Conservation (phyloP, 768 basidiomycete species). For the Suillus sp. region DNA sequence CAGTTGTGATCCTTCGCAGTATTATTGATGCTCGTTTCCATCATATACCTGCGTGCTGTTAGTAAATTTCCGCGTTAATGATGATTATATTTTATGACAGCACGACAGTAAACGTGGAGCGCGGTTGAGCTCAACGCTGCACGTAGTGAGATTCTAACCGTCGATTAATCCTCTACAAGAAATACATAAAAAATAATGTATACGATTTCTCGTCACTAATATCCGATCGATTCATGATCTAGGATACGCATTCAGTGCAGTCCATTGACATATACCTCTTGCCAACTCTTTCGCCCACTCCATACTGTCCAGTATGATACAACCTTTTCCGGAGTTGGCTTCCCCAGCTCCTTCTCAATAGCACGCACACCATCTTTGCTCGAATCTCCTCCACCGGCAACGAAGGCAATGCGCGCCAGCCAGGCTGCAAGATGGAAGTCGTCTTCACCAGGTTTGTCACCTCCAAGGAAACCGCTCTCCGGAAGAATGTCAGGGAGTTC, state of each 20-base stretch:
- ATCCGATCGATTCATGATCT: not conserved
- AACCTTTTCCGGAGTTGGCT: conserved; percentile 40
- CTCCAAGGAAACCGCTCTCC: conserved; percentile 48
- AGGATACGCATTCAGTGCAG: conserved; percentile 38
- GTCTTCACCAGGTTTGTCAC: conserved; percentile 49
- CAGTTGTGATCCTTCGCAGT: not conserved
- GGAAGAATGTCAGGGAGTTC: conserved; percentile 45
- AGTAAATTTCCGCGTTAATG: not conserved
- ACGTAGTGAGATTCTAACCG: not conserved
- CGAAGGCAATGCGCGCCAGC: conserved; percentile 48
- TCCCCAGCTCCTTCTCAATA: conserved; percentile 43
- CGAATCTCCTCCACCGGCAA: conserved; percentile 35
- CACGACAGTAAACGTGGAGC: not conserved
- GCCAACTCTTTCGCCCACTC: conserved; percentile 47
- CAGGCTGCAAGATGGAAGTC: conserved; percentile 58
- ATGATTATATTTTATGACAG: not conserved
- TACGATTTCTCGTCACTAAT: not conserved
- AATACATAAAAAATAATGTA: not conserved
- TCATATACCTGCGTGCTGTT: not conserved
- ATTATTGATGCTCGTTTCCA: not conserved
- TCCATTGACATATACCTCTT: conserved; percentile 44
- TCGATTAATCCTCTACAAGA: not conserved
- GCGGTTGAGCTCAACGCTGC: not conserved
- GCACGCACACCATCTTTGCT: conserved; percentile 36
- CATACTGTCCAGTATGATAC: conserved; percentile 47